Evolutionary conservation across 1,284 basidiomycete species (phyloP), one percentile per base, ranked within the genome.

Genomic region (Leccinum subfulvum): DNA sequence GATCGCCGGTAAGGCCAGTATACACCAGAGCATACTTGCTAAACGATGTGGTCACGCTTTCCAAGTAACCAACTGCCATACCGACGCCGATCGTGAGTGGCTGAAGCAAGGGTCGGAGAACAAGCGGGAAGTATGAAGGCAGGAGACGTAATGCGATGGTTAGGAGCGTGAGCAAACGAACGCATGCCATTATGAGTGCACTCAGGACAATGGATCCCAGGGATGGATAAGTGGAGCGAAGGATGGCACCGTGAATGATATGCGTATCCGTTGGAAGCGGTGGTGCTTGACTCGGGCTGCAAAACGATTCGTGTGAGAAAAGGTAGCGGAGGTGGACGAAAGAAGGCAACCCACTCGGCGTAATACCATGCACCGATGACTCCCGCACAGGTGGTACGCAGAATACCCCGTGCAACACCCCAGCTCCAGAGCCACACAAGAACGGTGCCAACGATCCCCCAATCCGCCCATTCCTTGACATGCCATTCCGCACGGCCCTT

Each of bases 351-450:
- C 72, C 72, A 92, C 88, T 92, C 84, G 55, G 90, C 84, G 71
- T 95, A 97, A 74, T 97, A 97, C 94, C 95, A 98, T 49, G 91
- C 88, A 1, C 94, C 95, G 44, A 98, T 85, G 1, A 95, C 92
- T 28, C 88, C 90, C 0, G 93, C 89, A 55, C 90, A 88, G 0
- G 89, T 87, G 49, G 91, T 92, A 5, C 93, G 81, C 59, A 95
- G 78, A 0, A 94, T 75, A 1, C 95, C 95, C 35, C 95, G 82
- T 14, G 92, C 86, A 3, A 97, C 88, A 16, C 88, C 91, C 92
- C 94, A 96, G 10, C 86, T 91, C 95, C 95, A 98, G 2, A 95
- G 76, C 92, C 94, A 97, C 0, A 92, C 80, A 0, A 79, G 80
- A 2, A 90, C 78, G 0, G 89, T 84, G 3, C 83, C 81, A 52